Evolutionary conservation across 208 protist genomes (phyloP).

Genomic region (Acanthamoeba castellanii): DNA sequence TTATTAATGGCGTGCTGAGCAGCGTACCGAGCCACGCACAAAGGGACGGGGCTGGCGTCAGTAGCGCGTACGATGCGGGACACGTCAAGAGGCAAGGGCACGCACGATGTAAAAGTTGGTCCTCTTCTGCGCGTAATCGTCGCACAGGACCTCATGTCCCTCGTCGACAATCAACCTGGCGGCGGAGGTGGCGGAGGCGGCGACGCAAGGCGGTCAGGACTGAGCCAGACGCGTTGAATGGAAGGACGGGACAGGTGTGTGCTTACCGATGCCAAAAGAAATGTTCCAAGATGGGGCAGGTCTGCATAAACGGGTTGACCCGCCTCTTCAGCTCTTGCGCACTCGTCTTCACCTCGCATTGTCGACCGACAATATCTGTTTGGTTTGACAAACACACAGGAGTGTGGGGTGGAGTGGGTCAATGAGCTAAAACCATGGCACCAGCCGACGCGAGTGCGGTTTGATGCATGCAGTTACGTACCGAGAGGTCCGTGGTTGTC

Average conservation of each 20-base stretch:
- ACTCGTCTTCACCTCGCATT: neutral
- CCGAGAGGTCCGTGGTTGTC: constrained; percentile 11
- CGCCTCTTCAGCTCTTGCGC: constrained; percentile 44
- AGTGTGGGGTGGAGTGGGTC: too few relatives aligned
- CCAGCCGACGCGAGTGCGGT: too few relatives aligned
- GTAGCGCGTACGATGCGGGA: too few relatives aligned
- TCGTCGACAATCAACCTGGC: constrained; percentile 68
- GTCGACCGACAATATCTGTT: neutral
- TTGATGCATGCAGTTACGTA: neutral
- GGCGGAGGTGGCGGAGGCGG: too few relatives aligned
- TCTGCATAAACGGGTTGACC: constrained; percentile 3
- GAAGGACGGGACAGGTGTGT: too few relatives aligned
- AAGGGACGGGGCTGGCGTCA: neutral
- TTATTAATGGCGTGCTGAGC: neutral
- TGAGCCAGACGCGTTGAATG: too few relatives aligned
- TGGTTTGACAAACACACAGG: too few relatives aligned
- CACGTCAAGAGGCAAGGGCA: too few relatives aligned
- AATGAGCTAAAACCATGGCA: too few relatives aligned
- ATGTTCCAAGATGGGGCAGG: constrained; percentile 37
- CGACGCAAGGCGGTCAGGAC: neutral
- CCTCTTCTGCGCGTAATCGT: neutral
- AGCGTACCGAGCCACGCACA: neutral
- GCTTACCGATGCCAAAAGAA: constrained; percentile 59
- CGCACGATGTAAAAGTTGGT: constrained; percentile 12
- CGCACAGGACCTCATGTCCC: constrained; percentile 67